Conservation (phyloP, 768 basidiomycete species). For the Coprinopsis strossmayeri region DNA sequence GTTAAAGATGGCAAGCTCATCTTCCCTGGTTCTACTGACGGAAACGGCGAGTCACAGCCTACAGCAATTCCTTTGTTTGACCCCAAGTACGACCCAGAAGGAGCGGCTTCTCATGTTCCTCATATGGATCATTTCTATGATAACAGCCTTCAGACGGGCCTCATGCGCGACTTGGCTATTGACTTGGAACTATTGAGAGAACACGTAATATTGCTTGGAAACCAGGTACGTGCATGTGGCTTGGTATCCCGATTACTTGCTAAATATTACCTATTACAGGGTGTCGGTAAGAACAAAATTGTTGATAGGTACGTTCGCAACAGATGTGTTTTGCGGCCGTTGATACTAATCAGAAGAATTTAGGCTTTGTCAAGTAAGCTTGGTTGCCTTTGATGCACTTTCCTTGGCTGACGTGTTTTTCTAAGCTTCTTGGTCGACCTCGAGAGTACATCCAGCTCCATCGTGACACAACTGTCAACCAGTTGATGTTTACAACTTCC, state of each 20-base stretch:
- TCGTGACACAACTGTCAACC: constrained; percentile 64
- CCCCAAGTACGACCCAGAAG: constrained; percentile 41
- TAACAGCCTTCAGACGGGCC: constrained; percentile 59
- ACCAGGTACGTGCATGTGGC: constrained; percentile 41
- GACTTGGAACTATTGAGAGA: constrained; percentile 57
- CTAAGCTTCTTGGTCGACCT: constrained; percentile 52
- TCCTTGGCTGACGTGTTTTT: not conserved
- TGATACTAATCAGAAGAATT: no score
- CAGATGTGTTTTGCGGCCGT: no score
- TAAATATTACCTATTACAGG: no score
- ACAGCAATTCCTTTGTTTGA: constrained; percentile 46
- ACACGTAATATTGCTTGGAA: constrained; percentile 60
- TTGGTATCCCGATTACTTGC: not conserved
- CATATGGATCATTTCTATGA: constrained; percentile 69
- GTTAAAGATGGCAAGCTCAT: constrained; percentile 31
- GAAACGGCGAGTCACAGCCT: constrained; percentile 15
- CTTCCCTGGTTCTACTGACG: constrained; percentile 39
- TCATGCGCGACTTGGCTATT: constrained; percentile 60
- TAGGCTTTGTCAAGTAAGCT: no score
- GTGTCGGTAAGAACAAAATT: constrained; percentile 69
- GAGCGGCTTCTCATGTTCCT: constrained; percentile 52
- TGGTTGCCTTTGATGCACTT: no score
- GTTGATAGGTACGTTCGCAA: no score
- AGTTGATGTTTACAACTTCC: constrained; percentile 63
- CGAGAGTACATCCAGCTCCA: constrained; percentile 68